Evolutionary conservation across 78 protist species (phyloP).

Genomic region (Dictyostelium purpureum): DNA sequence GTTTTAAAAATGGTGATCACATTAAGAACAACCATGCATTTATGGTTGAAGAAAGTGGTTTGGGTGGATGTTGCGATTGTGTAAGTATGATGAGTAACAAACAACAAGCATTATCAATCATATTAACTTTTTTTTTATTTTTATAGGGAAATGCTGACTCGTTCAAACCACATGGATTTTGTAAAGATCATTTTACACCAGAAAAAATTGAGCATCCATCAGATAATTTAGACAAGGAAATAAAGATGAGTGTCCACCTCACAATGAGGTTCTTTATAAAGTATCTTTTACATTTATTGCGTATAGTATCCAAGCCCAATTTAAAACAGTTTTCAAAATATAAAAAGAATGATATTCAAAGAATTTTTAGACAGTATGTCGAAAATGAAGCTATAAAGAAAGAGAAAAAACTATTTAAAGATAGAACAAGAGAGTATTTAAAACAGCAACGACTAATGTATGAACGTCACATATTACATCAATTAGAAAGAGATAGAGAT

Average conservation of each 20-base stretch:
- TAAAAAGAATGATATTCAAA: no score
- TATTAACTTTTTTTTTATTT: no score
- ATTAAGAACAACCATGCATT: slow-evolving; percentile 42
- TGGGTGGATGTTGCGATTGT: slow-evolving; percentile 75
- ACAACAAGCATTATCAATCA: no score
- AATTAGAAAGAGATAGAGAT: no score
- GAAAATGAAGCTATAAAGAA: not conserved
- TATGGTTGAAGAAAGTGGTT: slow-evolving; percentile 51
- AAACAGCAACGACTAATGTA: no score
- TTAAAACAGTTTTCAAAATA: no score
- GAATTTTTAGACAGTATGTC: no score
- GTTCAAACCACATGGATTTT: slow-evolving; percentile 18
- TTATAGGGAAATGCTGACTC: slow-evolving; percentile 67
- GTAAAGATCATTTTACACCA: slow-evolving; percentile 15
- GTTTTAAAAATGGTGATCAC: slow-evolving; percentile 52
- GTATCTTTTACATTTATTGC: no score
- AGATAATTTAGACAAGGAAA: not conserved
- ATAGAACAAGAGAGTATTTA: not conserved
- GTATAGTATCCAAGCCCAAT: no score
- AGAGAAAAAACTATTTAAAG: not conserved
- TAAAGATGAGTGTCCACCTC: not conserved
- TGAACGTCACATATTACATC: no score
- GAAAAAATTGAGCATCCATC: slow-evolving; percentile 43
- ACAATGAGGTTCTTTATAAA: not conserved
- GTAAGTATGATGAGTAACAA: no score